Evolutionary conservation across 164 flowering plant genomes (phyloP).

Genomic region (Macadamia tetraphylla): DNA sequence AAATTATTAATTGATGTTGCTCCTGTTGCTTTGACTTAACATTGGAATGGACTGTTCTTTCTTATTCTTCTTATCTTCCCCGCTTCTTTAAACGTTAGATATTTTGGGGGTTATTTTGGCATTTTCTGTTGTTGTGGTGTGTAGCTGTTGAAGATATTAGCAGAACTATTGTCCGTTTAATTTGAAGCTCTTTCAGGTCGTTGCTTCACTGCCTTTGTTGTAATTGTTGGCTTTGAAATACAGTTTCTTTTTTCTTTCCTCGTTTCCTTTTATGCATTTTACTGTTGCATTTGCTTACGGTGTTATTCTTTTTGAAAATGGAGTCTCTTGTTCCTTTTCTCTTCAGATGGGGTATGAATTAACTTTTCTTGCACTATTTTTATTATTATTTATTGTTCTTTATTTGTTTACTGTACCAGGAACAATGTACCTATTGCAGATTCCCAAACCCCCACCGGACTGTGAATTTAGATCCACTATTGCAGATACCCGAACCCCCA

Average conservation of each 20-base stretch:
- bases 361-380: not conserved
- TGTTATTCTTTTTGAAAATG: not conserved
- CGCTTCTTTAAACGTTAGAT: not conserved
- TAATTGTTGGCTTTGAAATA: too few species aligned
- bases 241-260: too few species aligned
- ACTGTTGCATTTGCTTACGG: not conserved
- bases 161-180: not conserved
- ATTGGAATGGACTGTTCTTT: not conserved
- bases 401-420: not conserved
- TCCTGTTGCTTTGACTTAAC: not conserved
- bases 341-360: not conserved
- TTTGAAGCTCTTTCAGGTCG: too few species aligned
- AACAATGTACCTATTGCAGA: not conserved
- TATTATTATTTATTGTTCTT: not conserved
- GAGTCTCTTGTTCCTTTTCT: not conserved
- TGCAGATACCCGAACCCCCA: too few species aligned
- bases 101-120: not conserved
- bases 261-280: not conserved
- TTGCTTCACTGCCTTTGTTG: not conserved
- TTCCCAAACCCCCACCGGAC: too few species aligned
- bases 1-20: not conserved
- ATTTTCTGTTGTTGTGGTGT: not conserved
- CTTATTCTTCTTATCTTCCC: not conserved
- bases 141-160: too few species aligned
- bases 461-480: too few species aligned